A percentile compares a stretch with the other conserved stretches of the same genome.
phyloP scores from a whole-genome alignment of 345 rosid genomes.

The Crucihimalaya himalaica region DNA sequence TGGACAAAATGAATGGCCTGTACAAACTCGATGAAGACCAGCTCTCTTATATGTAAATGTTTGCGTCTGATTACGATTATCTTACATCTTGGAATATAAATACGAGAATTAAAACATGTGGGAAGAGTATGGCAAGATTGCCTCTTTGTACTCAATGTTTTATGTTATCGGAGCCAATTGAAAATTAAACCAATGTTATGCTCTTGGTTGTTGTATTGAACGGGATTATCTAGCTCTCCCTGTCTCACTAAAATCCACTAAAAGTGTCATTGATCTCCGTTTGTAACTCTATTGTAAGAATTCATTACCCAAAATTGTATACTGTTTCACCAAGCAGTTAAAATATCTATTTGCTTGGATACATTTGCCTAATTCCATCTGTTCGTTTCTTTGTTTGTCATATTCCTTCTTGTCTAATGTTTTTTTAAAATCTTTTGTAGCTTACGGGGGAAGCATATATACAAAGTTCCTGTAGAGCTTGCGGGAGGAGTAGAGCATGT shows the following conservation, averaged over 20 bases:
- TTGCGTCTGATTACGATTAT: no score
- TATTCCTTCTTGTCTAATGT: conserved; percentile 29
- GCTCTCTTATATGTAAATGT: neutral
- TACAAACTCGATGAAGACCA: conserved; percentile 19
- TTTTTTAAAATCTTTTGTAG: conserved; percentile 39
- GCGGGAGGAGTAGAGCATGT: conserved; percentile 75
- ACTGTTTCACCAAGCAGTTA: conserved; percentile 14
- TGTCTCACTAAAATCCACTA: conserved; percentile 12
- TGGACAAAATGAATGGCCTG: conserved; percentile 20
- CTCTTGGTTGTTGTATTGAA: conserved; percentile 4
- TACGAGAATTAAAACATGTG: neutral
- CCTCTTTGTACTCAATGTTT: conserved; percentile 21
- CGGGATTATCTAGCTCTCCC: conserved; percentile 5
- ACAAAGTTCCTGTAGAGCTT: conserved; percentile 66
- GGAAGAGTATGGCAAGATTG: conserved; percentile 6
- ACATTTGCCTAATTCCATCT: conserved; percentile 12
- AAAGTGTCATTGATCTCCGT: conserved; percentile 1
- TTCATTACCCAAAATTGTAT: neutral
- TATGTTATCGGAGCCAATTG: conserved; percentile 12
- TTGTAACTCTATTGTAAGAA: conserved; percentile 9
- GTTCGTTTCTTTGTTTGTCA: conserved; percentile 22
- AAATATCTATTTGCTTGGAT: conserved; percentile 19
- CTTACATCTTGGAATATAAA: neutral
- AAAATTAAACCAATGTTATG: neutral
- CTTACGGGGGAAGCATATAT: conserved; percentile 80